Evolutionary conservation across 2,329 filamentous ascomycete genomes (phyloP).

Genomic region (Beauveria scarabaeidicola): DNA sequence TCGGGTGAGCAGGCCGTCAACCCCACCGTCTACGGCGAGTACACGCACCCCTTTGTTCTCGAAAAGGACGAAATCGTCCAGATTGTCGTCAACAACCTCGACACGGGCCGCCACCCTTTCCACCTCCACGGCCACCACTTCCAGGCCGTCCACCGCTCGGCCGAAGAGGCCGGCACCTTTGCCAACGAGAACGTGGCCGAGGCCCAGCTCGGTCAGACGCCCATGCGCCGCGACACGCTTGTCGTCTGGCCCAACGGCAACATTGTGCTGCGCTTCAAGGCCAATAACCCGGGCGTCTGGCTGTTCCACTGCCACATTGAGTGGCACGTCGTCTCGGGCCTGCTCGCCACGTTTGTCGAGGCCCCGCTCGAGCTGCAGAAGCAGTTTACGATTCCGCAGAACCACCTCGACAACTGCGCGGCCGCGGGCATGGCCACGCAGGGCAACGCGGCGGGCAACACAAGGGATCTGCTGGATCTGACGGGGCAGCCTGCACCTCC

Average conservation of each 20-base stretch:
- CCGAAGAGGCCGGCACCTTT: conserved; percentile 49
- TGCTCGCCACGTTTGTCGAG: conserved; percentile 57
- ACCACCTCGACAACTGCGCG: conserved; percentile 50
- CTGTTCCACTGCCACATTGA: conserved; percentile 76
- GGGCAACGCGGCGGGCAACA: conserved; percentile 73
- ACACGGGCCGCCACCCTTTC: conserved; percentile 64
- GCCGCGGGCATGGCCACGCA: conserved; percentile 38
- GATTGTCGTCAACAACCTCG: conserved; percentile 68
- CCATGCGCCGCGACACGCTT: conserved; percentile 61
- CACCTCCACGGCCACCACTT: conserved; percentile 72
- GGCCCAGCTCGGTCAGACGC: conserved; percentile 41
- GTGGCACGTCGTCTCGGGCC: conserved; percentile 64
- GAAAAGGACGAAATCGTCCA: conserved; percentile 61
- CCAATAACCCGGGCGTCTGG: conserved; percentile 62
- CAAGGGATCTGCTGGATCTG: conserved; percentile 53
- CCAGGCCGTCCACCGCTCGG: conserved; percentile 55
- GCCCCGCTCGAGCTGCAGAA: conserved; percentile 55
- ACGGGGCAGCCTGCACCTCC: conserved; percentile 50
- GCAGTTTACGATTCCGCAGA: conserved; percentile 48
- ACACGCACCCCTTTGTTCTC: conserved; percentile 60
- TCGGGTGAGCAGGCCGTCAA: conserved; percentile 51
- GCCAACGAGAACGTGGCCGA: conserved; percentile 36
- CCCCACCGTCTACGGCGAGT: conserved; percentile 54
- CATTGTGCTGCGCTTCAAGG: conserved; percentile 58
- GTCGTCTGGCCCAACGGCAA: conserved; percentile 58